These are phyloP conservation scores for Fallopia convolvulus DNA, from an alignment of 148 eudicot genomes.

Conservation along the genomic window DNA sequence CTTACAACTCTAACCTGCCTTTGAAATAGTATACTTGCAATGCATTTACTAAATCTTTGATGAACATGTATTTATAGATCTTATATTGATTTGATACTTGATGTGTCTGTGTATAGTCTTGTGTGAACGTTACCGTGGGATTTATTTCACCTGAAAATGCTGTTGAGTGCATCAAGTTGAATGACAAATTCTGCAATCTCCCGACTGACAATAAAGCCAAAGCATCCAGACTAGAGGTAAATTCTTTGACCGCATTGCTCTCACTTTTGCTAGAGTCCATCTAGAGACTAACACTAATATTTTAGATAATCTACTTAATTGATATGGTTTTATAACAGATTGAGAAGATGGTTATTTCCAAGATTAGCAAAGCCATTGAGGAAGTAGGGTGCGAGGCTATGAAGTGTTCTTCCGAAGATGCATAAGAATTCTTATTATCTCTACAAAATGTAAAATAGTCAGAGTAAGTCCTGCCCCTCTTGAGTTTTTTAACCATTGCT, in stretches of 20 bases:
- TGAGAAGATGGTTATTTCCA: constrained; percentile 59
- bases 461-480: not conserved
- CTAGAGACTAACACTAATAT: not conserved
- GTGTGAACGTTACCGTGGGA: constrained; percentile 61
- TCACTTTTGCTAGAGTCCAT: not conserved
- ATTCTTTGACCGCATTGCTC: not conserved
- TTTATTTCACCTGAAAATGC: constrained; percentile 89
- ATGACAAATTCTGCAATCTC: constrained; percentile 55
- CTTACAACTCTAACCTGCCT: not conserved
- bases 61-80: not conserved
- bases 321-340: constrained; percentile 37
- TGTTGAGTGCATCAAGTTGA: constrained; percentile 62
- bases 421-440: not conserved
- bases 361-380: constrained; percentile 57
- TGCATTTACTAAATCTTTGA: not conserved
- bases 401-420: not conserved
- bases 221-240: constrained; percentile 56
- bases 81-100: not conserved
- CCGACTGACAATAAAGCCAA: constrained; percentile 66
- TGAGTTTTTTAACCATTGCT: not conserved
- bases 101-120: constrained; percentile 44
- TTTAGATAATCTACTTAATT: not conserved
- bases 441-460: not conserved
- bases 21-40: not conserved
- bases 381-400: constrained; percentile 25